Evolutionary conservation across 371 early-diverging fungal species (phyloP).

Genomic region (Mortierella sp.): DNA sequence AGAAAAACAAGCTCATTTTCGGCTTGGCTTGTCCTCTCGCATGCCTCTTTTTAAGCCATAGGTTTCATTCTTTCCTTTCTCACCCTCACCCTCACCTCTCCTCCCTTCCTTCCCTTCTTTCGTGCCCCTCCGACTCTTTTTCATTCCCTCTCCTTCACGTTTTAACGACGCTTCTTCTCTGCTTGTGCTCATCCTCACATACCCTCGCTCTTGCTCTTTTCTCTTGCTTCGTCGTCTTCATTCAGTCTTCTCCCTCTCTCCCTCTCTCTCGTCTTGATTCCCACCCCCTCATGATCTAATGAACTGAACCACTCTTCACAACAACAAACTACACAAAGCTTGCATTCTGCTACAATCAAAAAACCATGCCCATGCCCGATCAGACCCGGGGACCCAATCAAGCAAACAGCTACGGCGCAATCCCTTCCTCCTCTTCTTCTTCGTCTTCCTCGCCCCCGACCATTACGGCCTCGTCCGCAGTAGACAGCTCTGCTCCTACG

Average conservation of each 20-base stretch:
- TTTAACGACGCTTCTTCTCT: not conserved
- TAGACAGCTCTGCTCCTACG: not conserved
- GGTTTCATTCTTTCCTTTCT: not conserved
- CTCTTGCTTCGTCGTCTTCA: not conserved
- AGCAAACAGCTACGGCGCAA: not conserved
- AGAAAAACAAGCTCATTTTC: not conserved
- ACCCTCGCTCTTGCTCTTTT: not conserved
- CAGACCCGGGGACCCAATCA: not conserved
- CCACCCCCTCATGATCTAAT: too few relatives aligned
- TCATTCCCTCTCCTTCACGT: not conserved
- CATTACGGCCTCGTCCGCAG: not conserved
- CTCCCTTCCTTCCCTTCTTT: not conserved
- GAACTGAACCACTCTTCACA: not conserved
- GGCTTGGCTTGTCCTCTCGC: not conserved
- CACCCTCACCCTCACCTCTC: not conserved
- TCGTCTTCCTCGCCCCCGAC: not conserved
- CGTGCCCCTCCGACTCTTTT: not conserved
- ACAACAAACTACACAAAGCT: not conserved
- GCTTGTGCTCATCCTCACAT: too few relatives aligned
- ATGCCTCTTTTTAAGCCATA: constrained; percentile 7
- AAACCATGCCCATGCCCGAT: constrained; percentile 5
- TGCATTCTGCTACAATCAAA: not conserved
- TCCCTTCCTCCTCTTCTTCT: not conserved
- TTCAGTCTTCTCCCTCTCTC: too few relatives aligned
- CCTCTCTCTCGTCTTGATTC: too few relatives aligned